Base-by-base conservation (phyloP, 257 asterid genomes). In the Fraxinus cuspidata region DNA sequence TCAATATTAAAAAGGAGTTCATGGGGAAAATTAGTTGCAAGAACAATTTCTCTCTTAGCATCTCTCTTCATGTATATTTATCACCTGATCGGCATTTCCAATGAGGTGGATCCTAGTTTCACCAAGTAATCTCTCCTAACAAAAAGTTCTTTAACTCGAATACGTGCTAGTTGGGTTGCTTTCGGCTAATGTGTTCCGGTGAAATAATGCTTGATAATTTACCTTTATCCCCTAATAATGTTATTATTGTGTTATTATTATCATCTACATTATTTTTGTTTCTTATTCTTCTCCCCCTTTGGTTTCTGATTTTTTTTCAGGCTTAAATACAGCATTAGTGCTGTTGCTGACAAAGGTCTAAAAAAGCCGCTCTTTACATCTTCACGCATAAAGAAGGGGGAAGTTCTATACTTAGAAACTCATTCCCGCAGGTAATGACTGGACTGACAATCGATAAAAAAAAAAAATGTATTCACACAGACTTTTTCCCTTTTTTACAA, bases 351-450 rank as follows among this genome's bases (percentile, higher is more conserved):
- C 88, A 96, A 92, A 80, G 99, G 99, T 70, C 84, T 90, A 21
- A 90, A 90, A 83, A 92, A 81, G 84, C 84, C 96, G 21, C 89
- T 86, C 65, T 96, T 90, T 73, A 93, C 99, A 70, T 92, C 97
- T 32, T 91, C 99, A 38, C 99, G 99, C 83, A 81, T 96, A 86
- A 93, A 93, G 88, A 89, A 86, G 87, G 99, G 99, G 25, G 98
- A 96, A 85, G 99, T 93, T 79, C 88, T 96, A 29, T 93, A 90
- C 74, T 88, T 93, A 38, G 99, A 96, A 87, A 91, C 98, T 38
- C 96, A 86, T 84, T 81, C 87, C 75, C 79, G 86, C 87, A 90
- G 99, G 98, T 94, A 86, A 72, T 29, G 70, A 44, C 72, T 67
- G 44, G 72, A 76, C 64, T 47, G 7, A 42, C 11, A 60, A 60